These are phyloP conservation scores for Debaryomyces sp. DNA, from an alignment of 1,139 yeast species.

Conservation along the genomic window DNA sequence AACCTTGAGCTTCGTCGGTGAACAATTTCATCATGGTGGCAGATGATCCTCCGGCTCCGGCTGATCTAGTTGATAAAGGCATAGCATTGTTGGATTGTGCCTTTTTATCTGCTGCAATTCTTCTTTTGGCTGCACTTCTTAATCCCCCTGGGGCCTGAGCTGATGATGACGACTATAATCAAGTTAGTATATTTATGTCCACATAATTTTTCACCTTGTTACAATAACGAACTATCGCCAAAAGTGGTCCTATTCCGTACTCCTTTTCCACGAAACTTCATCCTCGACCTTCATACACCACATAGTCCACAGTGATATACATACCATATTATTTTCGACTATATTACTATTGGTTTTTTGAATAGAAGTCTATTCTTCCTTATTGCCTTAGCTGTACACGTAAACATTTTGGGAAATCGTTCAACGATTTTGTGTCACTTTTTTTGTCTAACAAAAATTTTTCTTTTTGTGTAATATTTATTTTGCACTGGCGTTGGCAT, in stretches of 20 bases:
- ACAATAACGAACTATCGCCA: background rate
- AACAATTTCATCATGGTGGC: constrained; percentile 92
- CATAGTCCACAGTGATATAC: background rate
- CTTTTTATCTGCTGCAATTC: constrained; percentile 86
- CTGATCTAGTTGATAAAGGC: constrained; percentile 91
- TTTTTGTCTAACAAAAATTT: background rate
- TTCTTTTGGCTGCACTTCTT: constrained; percentile 83
- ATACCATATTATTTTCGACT: constrained; percentile 2
- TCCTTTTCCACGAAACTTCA: background rate
- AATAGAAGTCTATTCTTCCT: background rate
- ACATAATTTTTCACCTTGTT: background rate
- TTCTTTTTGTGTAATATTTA: constrained; percentile 8
- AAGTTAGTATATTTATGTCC: constrained; percentile 24
- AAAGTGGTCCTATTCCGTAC: background rate
- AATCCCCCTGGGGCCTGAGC: constrained; percentile 78
- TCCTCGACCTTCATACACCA: background rate
- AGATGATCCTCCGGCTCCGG: constrained; percentile 97
- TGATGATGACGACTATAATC: constrained; percentile 31
- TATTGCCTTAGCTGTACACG: constrained; percentile 6
- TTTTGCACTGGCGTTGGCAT: constrained; percentile 2
- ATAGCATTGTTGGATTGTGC: constrained; percentile 73
- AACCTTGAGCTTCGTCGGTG: constrained; percentile 97
- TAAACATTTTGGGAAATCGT: constrained; percentile 3
- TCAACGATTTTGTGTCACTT: constrained; percentile 4
- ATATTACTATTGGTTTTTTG: background rate